Base-by-base conservation (phyloP, 1,139 yeast genomes). In the Candida glucosophila region DNA sequence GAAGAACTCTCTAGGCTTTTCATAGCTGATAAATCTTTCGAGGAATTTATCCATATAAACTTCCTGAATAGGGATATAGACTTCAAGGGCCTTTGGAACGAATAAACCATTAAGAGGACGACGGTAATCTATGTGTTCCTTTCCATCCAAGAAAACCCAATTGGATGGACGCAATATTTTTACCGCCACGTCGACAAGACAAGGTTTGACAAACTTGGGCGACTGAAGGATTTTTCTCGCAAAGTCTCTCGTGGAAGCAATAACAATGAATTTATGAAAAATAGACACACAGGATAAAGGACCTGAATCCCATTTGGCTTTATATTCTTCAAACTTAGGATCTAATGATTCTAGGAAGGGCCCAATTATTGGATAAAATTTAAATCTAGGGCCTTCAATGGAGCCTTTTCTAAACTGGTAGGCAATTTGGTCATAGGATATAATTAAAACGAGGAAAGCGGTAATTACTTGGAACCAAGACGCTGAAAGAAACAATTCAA, bases 141-240 rank as follows among this genome's bases (percentile, higher is more conserved):
- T 85, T 41, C 98, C 98, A 49, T 90, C 98, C 46, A 86, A 60
- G 53, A 90, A 90, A 25, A 90, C 98, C 98, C 98, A 90, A 63
- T 88, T 90, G 27, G 90, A 67, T 23, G 97, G 96, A 55, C 97
- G 74, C 47, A 90, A 65, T 41, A 90, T 83, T 59, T 88, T 90
- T 39, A 76, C 66, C 12, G 97, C 98, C 29, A 86, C 97, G 49
- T 90, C 98, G 37, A 90, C 98, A 34, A 90, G 95, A 63, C 98
- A 90, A 5, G 98, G 98, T 53, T 86, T 86, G 33, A 85, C 96
- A 48, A 67, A 90, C 31, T 73, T 68, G 18, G 96, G 94, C 15
- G 94, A 76, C 44, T 75, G 77, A 43, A 90, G 68, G 34, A 86
- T 77, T 47, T 90, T 90, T 55, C 97, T 74, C 14, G 96, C 82